Evolutionary conservation across 768 basidiomycete species (phyloP).

Genomic region (Leucogyrophana mollusca): DNA sequence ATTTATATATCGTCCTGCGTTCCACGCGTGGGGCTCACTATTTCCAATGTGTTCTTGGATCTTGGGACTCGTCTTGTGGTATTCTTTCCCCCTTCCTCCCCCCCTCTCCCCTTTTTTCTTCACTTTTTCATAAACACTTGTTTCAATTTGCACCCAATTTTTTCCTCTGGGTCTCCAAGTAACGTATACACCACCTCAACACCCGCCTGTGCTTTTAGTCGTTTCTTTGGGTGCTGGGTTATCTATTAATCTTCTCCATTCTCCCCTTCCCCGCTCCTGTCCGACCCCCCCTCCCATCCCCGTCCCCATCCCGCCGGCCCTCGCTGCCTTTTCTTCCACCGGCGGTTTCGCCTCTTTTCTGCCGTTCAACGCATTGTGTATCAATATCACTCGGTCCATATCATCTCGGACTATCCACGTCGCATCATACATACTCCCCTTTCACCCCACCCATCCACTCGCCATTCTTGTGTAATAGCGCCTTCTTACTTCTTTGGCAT

Average conservation of each 20-base stretch:
- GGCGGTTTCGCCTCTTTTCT: neutral
- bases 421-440: slow-evolving; percentile 30
- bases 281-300: neutral
- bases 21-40: slow-evolving; percentile 22
- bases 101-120: neutral
- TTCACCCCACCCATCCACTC: slow-evolving; percentile 2
- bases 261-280: slow-evolving; percentile 3
- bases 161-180: slow-evolving; percentile 18
- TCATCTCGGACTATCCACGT: slow-evolving; percentile 27
- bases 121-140: slow-evolving; percentile 1
- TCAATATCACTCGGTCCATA: slow-evolving; percentile 31
- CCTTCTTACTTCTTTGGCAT: neutral
- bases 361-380: slow-evolving; percentile 16
- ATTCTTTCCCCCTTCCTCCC: slow-evolving; percentile 13
- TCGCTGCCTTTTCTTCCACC: neutral
- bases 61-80: slow-evolving; percentile 30
- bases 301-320: neutral
- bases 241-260: slow-evolving; percentile 15
- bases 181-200: slow-evolving; percentile 16
- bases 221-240: slow-evolving; percentile 13
- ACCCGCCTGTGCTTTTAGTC: slow-evolving; percentile 26
- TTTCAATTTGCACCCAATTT: slow-evolving; percentile 7
- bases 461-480: slow-evolving; percentile 24
- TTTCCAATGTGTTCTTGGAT: slow-evolving; percentile 43
- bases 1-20: slow-evolving; percentile 29